Base-by-base conservation (phyloP, 352 stramenopile genomes). In the Phytophthora meadii region DNA sequence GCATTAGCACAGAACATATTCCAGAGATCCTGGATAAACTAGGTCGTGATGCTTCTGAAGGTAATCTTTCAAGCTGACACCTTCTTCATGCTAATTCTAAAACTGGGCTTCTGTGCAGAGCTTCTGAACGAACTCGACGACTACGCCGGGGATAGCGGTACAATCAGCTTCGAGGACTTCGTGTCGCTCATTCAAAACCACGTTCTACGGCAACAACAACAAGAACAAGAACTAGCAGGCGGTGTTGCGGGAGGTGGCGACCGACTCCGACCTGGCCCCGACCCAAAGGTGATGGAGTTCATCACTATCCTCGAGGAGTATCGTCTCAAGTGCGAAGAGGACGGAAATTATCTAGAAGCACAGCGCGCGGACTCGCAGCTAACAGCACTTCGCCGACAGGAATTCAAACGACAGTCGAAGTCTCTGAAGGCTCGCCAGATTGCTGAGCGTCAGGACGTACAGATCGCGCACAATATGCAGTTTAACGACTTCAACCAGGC, bases 381-480 rank as follows among this genome's bases (percentile, higher is more conserved):
- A 8, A 87, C 88, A 12, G 88, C 88, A 17, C 74, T 98, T 14
- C 83, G 90, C 37, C 89, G 89, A 61, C 94, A 98, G 58, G 94
- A 98, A 75, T 95, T 95, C 59, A 94, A 94, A 57, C 80, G 94
- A 2, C 92, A 98, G 75, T 90, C 93, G 9, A 98, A 98, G 64
- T 93, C 88, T 3, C 81, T 98, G 7, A 89, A 92, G 42, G 91
- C 90, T 19, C 85, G 91, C 46, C 93, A 98, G 62, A 89, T 98
- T 28, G 85, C 84, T 28, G 94, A 98, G 71, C 84, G 91, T 5
- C 92, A 98, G 70, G 90, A 98, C 66, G 93, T 98, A n/a, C 92
- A 98, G 69, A 95, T 98, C 45, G 92, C 91, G 5, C 93, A 98
- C 69, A 98, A 98, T 69, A 97, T 98, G 88, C 94, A 98, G 76